Conservation (phyloP, 2,329 filamentous ascomycete genomes). For the Verticillium nubilum region DNA sequence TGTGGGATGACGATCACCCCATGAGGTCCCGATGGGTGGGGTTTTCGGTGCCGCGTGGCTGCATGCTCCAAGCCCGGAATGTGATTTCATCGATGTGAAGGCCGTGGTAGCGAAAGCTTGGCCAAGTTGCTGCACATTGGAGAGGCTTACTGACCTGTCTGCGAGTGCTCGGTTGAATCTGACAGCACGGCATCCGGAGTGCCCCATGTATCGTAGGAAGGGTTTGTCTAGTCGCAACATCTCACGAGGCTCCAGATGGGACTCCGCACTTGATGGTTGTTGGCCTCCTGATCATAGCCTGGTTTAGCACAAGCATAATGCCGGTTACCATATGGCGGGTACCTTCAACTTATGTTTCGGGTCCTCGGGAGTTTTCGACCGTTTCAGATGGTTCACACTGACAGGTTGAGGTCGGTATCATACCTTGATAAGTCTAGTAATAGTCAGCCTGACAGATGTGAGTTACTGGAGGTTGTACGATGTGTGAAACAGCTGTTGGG, state of each 20-base stretch:
- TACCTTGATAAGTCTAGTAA: no score
- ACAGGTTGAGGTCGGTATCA: no score
- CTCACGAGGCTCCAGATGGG: no score
- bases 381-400: no score
- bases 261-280: neutral
- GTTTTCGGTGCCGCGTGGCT: neutral
- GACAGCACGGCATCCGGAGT: neutral
- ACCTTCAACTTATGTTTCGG: neutral
- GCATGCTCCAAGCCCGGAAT: neutral
- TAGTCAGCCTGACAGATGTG: no score
- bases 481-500: no score
- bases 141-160: no score
- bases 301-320: neutral
- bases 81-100: neutral
- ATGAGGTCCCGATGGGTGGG: neutral
- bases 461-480: no score
- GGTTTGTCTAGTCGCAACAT: no score
- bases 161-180: neutral
- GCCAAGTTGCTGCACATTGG: neutral
- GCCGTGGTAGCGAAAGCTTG: neutral
- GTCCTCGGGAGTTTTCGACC: neutral
- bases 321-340: no score
- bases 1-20: neutral
- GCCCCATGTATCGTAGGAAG: no score
- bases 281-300: neutral